Evolutionary conservation across 768 basidiomycete species (phyloP), one percentile per base, ranked within the genome.

Genomic region (Tephrocybe sp.): DNA sequence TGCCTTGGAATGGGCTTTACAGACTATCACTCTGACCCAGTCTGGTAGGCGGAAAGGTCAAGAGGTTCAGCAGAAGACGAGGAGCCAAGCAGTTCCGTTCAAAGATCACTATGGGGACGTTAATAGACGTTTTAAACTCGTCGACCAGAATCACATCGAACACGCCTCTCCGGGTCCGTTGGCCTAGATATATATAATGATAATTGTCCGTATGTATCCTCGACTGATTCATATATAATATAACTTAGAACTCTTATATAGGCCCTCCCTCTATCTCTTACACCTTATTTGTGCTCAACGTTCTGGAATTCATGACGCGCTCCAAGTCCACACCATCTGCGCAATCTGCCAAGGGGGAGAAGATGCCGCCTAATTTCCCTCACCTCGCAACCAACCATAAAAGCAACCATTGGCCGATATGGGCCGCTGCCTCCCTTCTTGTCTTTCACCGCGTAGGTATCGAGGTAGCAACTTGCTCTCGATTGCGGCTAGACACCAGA

Each of bases 1-100:
- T 29, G 83, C 75, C 12, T 74, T 94, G 59, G 84, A 91, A 42
- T 84, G 81, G 73, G 73, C 68, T 51, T 65, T 89, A 52, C 61
- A 70, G 47, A 68, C 70, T 22, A 50, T 81, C 45, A 74, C 76
- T 21, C 57, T 15, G 24, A 48, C 40, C 15, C 19, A 39, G n/a
- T 33, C 36, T 38, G 36, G 29, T 11, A 38, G 33, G 50, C 33
- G 15, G 50, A 38, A 45, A 15, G 0, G 19, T 12, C 3, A 29
- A 6, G 16, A 25, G n/a, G 21, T n/a, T 10, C 27, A 49, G 37
- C 18, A 22, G 38, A 54, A 18, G 5, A 39, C 10, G 43, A 25
- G 21, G 36, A 23, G 5, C 25, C 19, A 23, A 22, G 22, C 8
- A 5, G 27, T 16, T 31, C 22, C 29, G 16, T 27, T 18, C 22